Evolutionary conservation across 768 basidiomycete species (phyloP).

Genomic region (Amanita thiersii): DNA sequence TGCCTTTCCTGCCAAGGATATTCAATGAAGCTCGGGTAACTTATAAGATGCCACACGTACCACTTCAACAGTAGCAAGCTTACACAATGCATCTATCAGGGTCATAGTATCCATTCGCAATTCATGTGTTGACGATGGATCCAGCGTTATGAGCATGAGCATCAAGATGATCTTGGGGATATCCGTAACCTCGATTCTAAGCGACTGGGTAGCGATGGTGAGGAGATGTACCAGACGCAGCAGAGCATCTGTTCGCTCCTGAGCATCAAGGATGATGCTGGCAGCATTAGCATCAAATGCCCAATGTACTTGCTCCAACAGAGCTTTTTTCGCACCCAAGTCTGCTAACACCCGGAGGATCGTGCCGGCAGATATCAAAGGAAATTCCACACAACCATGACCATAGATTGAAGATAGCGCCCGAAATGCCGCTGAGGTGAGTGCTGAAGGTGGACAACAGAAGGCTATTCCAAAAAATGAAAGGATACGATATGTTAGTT

Average conservation of each 20-base stretch:
- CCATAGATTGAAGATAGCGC: conserved; percentile 5
- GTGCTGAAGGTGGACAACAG: background rate
- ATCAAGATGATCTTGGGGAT: conserved; percentile 39
- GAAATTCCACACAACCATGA: background rate
- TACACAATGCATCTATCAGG: conserved; percentile 2
- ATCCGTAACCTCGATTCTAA: conserved; percentile 28
- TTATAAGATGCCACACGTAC: too few relatives aligned
- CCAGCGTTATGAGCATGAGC: conserved; percentile 50
- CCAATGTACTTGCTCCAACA: conserved; percentile 3
- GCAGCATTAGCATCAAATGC: background rate
- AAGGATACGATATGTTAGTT: background rate
- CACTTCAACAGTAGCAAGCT: background rate
- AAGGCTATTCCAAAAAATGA: background rate
- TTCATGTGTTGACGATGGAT: conserved; percentile 35
- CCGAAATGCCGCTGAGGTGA: background rate
- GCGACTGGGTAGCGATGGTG: conserved; percentile 18
- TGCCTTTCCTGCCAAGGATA: conserved; percentile 31
- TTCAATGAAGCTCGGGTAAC: background rate
- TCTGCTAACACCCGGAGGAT: conserved; percentile 12
- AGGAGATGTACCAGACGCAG: conserved; percentile 7
- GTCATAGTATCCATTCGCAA: conserved; percentile 15
- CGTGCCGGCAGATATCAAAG: background rate
- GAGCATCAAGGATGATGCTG: background rate
- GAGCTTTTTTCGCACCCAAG: conserved; percentile 11
- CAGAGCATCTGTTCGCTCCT: background rate